These are phyloP conservation scores for Streptanthus diversifolius DNA, from an alignment of 345 rosid genomes.

Conservation along the genomic window DNA sequence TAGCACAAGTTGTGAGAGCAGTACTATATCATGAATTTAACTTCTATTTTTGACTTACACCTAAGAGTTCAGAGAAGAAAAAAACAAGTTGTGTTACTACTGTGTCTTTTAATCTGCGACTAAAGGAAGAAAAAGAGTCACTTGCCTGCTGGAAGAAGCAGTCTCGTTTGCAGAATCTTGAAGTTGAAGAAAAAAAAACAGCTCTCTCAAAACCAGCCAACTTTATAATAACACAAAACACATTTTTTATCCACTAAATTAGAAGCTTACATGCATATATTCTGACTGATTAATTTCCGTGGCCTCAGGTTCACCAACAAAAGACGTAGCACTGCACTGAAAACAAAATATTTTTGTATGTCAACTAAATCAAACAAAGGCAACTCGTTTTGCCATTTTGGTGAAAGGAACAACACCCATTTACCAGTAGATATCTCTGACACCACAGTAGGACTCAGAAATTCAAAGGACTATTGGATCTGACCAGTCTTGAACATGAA, in stretches of 20 bases:
- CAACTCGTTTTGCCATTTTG: neutral
- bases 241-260: constrained; percentile 1
- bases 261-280: constrained; percentile 52
- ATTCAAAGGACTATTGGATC: constrained; percentile 43
- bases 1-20: neutral
- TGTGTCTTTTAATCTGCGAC: neutral
- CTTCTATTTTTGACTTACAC: neutral
- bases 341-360: constrained; percentile 16
- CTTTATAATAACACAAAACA: neutral
- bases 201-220: neutral
- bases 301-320: too few species aligned
- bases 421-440: neutral
- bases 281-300: too few species aligned
- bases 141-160: constrained; percentile 21
- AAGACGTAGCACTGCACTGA: constrained; percentile 50
- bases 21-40: neutral
- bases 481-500: constrained; percentile 72
- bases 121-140: neutral
- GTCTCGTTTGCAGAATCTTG: neutral
- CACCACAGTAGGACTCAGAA: constrained; percentile 1
- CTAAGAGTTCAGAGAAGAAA: neutral
- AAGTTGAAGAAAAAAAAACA: constrained; percentile 12
- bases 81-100: neutral
- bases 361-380: neutral
- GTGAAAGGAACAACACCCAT: constrained; percentile 2